Base-by-base conservation (phyloP, 768 basidiomycete species). In the Tephrocybe rancida region DNA sequence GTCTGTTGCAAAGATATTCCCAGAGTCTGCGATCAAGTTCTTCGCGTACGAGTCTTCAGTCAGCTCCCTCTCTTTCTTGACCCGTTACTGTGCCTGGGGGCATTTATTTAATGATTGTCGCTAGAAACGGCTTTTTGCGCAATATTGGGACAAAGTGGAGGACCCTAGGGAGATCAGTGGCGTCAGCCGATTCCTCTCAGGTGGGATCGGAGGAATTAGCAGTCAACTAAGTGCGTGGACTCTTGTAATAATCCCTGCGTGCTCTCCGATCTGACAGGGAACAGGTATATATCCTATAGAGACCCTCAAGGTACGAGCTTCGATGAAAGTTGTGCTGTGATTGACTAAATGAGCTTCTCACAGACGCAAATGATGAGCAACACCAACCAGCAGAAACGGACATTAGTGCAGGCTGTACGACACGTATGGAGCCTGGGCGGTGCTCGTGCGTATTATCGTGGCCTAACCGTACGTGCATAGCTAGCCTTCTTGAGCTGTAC, bases 21-120 rank as follows among this genome's bases (percentile, higher is more conserved):
- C 95, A 4, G 96, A 98, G 76, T 98, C 94, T 43, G 97, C 97
- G 24, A 97, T 98, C 80, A 98, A 98, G 72, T 98, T 99, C 76
- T 86, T 95, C 61, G 71, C 91, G 3, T 98, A 98, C 70, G 97
- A 98, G 71, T 88, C 92, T 52, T 87, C 93, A 50, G 93, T 95
- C 62, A 70, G 88, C 29, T 24, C 59, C 29, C 38, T 56, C 38
- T 26, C 26, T 52, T 61, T 37, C 45, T 57, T 44, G 18, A 21
- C 16, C n/a, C 7, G 48, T 27, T 42, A 21, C 22, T 22, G 21
- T 25, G 43, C 32, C 29, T 26, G 16, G 19, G 44, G 37, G 42
- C 37, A 50, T 34, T 14, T 57, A 42, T 9, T 37, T 37, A 9
- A 57, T 37, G 24, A 10, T 43, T 30, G 52, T 47, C 55, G 41